phyloP scores from a whole-genome alignment of 306 rosid genomes.

The Begonia masoniana region DNA sequence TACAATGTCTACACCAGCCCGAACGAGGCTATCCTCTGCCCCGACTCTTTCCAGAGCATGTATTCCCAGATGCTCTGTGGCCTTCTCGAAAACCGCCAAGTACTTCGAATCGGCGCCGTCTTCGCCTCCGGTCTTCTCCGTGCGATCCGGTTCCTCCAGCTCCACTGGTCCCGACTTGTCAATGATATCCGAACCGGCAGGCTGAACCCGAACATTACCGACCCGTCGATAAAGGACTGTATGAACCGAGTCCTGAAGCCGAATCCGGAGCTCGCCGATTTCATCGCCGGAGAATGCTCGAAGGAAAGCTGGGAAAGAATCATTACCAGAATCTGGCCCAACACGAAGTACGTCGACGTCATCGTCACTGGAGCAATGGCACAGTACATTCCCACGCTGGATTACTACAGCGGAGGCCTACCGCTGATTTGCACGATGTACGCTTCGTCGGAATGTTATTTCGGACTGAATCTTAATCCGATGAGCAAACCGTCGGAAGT shows the following conservation, averaged over 20 bases:
- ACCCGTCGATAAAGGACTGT: slow-evolving; percentile 15
- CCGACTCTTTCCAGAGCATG: slow-evolving; percentile 53
- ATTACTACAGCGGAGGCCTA: slow-evolving; percentile 34
- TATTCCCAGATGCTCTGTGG: slow-evolving; percentile 51
- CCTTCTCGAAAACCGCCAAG: slow-evolving; percentile 26
- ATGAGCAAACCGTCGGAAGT: slow-evolving; percentile 40
- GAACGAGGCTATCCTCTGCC: slow-evolving; percentile 44
- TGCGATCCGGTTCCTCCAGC: slow-evolving; percentile 40
- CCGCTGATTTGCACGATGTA: slow-evolving; percentile 51
- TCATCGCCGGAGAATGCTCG: slow-evolving; percentile 21
- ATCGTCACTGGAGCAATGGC: slow-evolving; percentile 59
- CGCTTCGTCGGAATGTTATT: slow-evolving; percentile 47
- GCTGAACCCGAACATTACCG: slow-evolving; percentile 20
- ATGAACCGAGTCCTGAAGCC: slow-evolving; percentile 16
- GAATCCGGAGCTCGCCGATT: slow-evolving; percentile 18
- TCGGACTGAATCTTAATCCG: slow-evolving; percentile 44
- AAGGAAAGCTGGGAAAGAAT: slow-evolving; percentile 45
- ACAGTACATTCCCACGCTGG: slow-evolving; percentile 48
- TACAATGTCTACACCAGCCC: slow-evolving; percentile 48
- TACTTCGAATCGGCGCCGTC: slow-evolving; percentile 50
- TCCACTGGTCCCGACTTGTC: slow-evolving; percentile 33
- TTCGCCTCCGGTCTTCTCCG: slow-evolving; percentile 55
- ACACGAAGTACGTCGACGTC: slow-evolving; percentile 41
- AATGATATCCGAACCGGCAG: slow-evolving; percentile 24
- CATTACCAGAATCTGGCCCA: slow-evolving; percentile 40